Evolutionary conservation across 2,329 filamentous ascomycete genomes (phyloP).

Genomic region (Zalaria obscura): DNA sequence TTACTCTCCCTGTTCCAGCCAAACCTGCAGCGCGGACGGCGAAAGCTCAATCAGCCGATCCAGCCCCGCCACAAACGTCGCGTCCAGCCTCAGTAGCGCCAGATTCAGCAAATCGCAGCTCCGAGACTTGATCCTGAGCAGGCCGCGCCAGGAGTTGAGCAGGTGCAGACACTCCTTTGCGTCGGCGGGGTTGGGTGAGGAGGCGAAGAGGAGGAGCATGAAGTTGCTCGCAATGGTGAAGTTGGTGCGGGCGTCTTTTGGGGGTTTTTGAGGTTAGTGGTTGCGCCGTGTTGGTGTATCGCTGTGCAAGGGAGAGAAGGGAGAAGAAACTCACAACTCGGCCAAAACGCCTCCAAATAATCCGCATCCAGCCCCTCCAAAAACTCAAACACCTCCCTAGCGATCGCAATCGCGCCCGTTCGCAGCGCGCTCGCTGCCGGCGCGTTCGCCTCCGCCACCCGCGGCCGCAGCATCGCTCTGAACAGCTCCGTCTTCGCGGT

Average conservation of each 20-base stretch:
- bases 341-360: slow-evolving; percentile 20
- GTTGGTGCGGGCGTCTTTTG: slow-evolving; percentile 18
- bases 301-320: too few relatives aligned
- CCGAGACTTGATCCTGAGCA: slow-evolving; percentile 17
- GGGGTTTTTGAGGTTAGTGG: not conserved
- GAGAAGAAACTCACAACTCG: slow-evolving; percentile 13
- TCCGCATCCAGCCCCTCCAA: slow-evolving; percentile 14
- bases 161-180: slow-evolving; percentile 16
- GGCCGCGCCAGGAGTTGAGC: slow-evolving; percentile 15
- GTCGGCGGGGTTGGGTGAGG: slow-evolving; percentile 13
- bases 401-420: slow-evolving; percentile 16
- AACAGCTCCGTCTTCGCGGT: slow-evolving; percentile 39
- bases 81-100: slow-evolving; percentile 16
- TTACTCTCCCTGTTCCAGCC: not conserved
- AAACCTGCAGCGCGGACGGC: slow-evolving; percentile 14
- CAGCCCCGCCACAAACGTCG: slow-evolving; percentile 15
- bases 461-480: slow-evolving; percentile 33
- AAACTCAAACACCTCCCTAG: slow-evolving; percentile 16
- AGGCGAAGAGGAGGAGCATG: slow-evolving; percentile 18
- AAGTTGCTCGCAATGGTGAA: slow-evolving; percentile 20
- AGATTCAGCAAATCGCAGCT: slow-evolving; percentile 20
- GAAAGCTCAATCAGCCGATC: slow-evolving; percentile 16
- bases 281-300: not conserved
- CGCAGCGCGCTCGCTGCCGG: slow-evolving; percentile 16
- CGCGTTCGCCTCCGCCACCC: slow-evolving; percentile 13